These are phyloP conservation scores for Ustilago tritici DNA, from an alignment of 1,284 basidiomycete species.

Conservation along the genomic window DNA sequence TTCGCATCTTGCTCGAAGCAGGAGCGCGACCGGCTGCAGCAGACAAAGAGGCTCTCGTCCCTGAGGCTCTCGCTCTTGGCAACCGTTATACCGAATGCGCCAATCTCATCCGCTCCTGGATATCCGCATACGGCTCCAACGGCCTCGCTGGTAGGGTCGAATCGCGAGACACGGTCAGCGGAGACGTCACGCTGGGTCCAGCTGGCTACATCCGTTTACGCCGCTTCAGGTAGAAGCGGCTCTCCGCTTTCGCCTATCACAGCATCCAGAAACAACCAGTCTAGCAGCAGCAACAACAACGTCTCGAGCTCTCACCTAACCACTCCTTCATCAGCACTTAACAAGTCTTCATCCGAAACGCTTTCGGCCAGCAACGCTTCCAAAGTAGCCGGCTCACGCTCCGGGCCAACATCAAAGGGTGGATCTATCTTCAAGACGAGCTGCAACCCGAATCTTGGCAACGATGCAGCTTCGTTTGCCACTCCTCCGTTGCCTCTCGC, in stretches of 20 bases:
- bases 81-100: slow-evolving; percentile 53
- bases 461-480: slow-evolving; percentile 4
- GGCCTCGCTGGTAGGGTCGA: slow-evolving; percentile 50
- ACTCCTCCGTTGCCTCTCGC: slow-evolving; percentile 19
- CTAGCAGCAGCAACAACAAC: slow-evolving; percentile 6
- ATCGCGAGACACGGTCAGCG: slow-evolving; percentile 44
- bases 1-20: slow-evolving; percentile 58
- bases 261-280: neutral
- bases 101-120: slow-evolving; percentile 55
- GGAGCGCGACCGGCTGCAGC: slow-evolving; percentile 57
- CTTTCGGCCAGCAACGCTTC: slow-evolving; percentile 15
- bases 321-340: slow-evolving; percentile 7
- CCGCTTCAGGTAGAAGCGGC: slow-evolving; percentile 22
- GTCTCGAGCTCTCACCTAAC: slow-evolving; percentile 8
- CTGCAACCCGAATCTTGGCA: slow-evolving; percentile 56
- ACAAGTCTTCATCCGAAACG: slow-evolving; percentile 20
- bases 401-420: slow-evolving; percentile 4
- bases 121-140: slow-evolving; percentile 54
- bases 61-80: slow-evolving; percentile 58
- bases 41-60: slow-evolving; percentile 56
- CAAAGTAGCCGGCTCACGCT: slow-evolving; percentile 5
- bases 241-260: slow-evolving; percentile 23
- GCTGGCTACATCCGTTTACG: slow-evolving; percentile 48
- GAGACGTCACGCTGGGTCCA: slow-evolving; percentile 37
- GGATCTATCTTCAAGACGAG: slow-evolving; percentile 32